A percentile compares a stretch with the other conserved stretches of the same genome.
Conservation (phyloP, 225 moss, liverwort and hornwort genomes). For the Bryum argenteum region DNA sequence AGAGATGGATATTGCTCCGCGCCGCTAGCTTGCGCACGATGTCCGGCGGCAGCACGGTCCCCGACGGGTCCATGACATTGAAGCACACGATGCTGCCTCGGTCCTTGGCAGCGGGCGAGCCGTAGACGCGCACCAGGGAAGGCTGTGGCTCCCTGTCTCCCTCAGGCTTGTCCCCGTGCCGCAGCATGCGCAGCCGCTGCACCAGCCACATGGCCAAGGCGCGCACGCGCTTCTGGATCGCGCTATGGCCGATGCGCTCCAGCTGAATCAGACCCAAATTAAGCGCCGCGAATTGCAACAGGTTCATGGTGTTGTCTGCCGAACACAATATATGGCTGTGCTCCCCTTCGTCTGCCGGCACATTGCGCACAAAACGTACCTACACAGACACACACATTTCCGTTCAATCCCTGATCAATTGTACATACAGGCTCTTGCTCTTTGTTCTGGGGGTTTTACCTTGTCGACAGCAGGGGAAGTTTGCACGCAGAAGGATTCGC, state of each 20-base stretch:
- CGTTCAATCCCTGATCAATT: neutral
- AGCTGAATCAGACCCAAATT: constrained; percentile 67
- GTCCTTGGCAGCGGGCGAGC: constrained; percentile 53
- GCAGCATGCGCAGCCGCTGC: constrained; percentile 48
- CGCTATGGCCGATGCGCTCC: constrained; percentile 58
- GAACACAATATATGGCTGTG: constrained; percentile 64
- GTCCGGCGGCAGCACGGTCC: constrained; percentile 50
- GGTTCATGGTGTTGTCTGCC: constrained; percentile 62
- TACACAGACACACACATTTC: neutral
- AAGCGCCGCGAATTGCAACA: constrained; percentile 70
- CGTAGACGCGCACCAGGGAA: constrained; percentile 62
- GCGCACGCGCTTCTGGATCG: constrained; percentile 72
- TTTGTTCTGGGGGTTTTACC: constrained; percentile 11
- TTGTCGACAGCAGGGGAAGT: constrained; percentile 31
- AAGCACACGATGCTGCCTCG: constrained; percentile 74
- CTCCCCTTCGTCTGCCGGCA: constrained; percentile 43
- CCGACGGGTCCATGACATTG: constrained; percentile 72
- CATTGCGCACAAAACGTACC: constrained; percentile 30
- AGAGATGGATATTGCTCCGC: constrained; percentile 66
- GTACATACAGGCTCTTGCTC: too few species aligned
- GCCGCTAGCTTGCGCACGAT: constrained; percentile 68
- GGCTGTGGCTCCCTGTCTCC: constrained; percentile 22
- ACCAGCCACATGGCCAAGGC: constrained; percentile 68
- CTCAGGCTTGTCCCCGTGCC: constrained; percentile 49
- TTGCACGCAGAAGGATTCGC: constrained; percentile 59